A percentile compares a stretch with the other conserved stretches of the same genome.
These are phyloP conservation scores for Tulasnella calospora DNA, from an alignment of 768 basidiomycete species.

Conservation along the genomic window DNA sequence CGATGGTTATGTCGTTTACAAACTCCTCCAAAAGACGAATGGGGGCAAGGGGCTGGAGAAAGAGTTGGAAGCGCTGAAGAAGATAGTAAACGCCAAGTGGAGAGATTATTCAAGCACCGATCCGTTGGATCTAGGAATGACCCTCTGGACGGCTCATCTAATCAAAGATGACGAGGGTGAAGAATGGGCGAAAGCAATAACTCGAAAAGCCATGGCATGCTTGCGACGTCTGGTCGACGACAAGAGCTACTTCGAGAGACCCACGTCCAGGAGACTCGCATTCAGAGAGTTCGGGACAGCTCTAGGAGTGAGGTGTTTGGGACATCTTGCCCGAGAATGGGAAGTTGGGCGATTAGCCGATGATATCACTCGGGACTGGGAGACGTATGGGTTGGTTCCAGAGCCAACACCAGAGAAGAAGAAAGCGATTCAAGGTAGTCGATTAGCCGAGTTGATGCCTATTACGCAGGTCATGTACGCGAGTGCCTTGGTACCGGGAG, in stretches of 20 bases:
- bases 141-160: constrained; percentile 36
- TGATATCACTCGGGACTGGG: background rate
- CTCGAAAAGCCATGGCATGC: constrained; percentile 29
- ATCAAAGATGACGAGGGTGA: constrained; percentile 30
- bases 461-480: constrained; percentile 35
- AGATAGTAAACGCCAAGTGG: constrained; percentile 33
- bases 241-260: constrained; percentile 32
- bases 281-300: constrained; percentile 35
- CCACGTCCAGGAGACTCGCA: constrained; percentile 32
- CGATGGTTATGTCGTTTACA: constrained; percentile 35
- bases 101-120: constrained; percentile 31
- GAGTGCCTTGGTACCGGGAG: constrained; percentile 31
- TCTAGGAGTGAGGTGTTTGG: constrained; percentile 31
- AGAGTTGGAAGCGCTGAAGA: constrained; percentile 33
- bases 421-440: constrained; percentile 20
- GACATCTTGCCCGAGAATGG: background rate
- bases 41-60: constrained; percentile 28
- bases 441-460: constrained; percentile 28
- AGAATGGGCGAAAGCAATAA: constrained; percentile 32
- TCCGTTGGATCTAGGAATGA: constrained; percentile 37
- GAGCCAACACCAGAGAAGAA: constrained; percentile 17
- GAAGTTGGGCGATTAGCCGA: background rate
- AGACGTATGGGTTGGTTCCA: constrained; percentile 10
- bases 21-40: constrained; percentile 31
- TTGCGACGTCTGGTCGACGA: constrained; percentile 30